Evolutionary conservation across 257 asterid genomes (phyloP), one percentile per base, ranked within the genome.

Genomic region (Solanum ahanhuiri): DNA sequence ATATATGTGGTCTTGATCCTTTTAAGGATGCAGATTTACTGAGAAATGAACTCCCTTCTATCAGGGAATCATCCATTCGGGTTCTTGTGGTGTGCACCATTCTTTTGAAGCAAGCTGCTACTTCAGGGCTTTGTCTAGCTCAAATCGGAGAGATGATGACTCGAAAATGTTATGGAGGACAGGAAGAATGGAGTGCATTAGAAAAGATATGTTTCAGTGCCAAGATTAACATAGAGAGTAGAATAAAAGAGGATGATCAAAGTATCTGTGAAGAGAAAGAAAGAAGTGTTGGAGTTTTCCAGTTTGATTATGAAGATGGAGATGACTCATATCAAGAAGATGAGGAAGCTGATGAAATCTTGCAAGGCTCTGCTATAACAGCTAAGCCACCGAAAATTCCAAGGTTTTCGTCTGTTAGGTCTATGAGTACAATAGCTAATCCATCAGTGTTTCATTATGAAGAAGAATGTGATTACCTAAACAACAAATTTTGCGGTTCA

Each of bases 111-210:
- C 90, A 89, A 82, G 98, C 98, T 28, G 88, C 92, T 2, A 88
- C 89, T 15, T 90, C 85, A 17, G 98, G 98, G 85, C 82, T 96
- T 86, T 93, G 98, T 81, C 95, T 95, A 77, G 94, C 98, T 51
- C 98, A 95, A 79, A 96, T 96, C 69, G 99, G 99, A 22, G 96
- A 93, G 41, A 95, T 95, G 95, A 95, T 96, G 98, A 96, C 97
- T 22, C 88, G 99, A 28, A 94, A 93, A 51, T 92, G 92, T 51
- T 87, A 89, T 5, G 93, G 95, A 58, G 98, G 94, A 45, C 93
- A 91, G 57, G 98, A 93, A 85, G 90, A 90, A 67, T 91, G 93
- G 93, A 96, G 99, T 67, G 90, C 90, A 1, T 88, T 95, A 7
- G 98, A 96, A 91, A 91, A 86, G 83, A 86, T 96, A 48, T 95